phyloP scores from a whole-genome alignment of 371 early-diverging fungal species.

The Mortierella sp. region DNA sequence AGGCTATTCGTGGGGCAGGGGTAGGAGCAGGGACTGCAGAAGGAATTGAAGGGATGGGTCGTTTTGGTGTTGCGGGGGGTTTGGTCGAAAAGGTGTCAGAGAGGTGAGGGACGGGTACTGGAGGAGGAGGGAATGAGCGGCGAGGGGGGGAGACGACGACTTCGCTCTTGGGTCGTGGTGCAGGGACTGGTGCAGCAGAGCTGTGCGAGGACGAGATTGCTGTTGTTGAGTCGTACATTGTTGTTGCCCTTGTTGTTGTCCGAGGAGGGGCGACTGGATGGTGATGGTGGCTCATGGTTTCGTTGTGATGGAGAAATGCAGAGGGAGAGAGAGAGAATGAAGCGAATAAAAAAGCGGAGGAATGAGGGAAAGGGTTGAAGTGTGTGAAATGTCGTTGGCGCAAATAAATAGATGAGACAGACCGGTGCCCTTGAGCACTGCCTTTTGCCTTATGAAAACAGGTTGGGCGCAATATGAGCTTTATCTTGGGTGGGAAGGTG shows the following conservation, averaged over 20 bases:
- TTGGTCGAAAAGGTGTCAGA: background rate
- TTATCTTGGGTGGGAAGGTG: too few species aligned
- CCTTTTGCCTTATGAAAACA: too few species aligned
- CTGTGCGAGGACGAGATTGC: background rate
- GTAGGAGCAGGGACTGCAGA: background rate
- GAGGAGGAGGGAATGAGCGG: constrained; percentile 26
- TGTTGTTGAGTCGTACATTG: constrained; percentile 20
- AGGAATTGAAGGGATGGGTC: constrained; percentile 13
- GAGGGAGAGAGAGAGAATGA: background rate
- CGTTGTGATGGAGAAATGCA: background rate
- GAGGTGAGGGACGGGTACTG: constrained; percentile 1
- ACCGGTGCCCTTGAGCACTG: too few species aligned
- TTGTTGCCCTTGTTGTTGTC: constrained; percentile 12
- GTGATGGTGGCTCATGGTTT: background rate
- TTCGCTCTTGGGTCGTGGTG: constrained; percentile 42
- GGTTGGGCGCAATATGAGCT: too few species aligned
- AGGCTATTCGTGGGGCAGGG: background rate
- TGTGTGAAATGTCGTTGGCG: too few species aligned
- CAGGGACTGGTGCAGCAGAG: constrained; percentile 17
- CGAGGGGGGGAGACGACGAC: constrained; percentile 17
- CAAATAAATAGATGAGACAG: too few species aligned
- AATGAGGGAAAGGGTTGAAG: background rate
- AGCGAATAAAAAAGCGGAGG: background rate
- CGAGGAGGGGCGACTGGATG: constrained; percentile 2
- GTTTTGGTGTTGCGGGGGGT: constrained; percentile 15